Base-by-base conservation (phyloP, 345 rosid species). In the Syzygium aqueum region DNA sequence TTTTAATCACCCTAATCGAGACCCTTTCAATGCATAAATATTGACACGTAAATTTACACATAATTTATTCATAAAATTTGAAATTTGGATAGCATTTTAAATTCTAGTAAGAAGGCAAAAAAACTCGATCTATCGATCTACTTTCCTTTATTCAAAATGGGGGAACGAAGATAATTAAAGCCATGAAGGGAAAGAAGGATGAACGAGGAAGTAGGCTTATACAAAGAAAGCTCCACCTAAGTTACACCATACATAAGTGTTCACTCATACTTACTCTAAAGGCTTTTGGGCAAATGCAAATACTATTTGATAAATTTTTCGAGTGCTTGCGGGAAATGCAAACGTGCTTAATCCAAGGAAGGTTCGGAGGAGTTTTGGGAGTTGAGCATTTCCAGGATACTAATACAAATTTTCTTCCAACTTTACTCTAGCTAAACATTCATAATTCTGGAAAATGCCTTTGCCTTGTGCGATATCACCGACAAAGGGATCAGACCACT, bases 121-220 rank as follows among this genome's bases (percentile, higher is more conserved):
- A 61, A 61, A 6, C 22, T 21, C 51, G 46, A 54, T 23, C 19
- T 54, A 53, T 21, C 51, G 46, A 54, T 23, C 19, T 54, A 53
- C 49, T 53, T 85, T 54, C 6, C 50, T 54, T 84, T 52, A 51
- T 52, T 51, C 1, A 51, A 22, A 49, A 49, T 14, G 30, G 56
- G 13, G 40, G 57, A 27, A 37, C 53, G 77, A 93, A 65, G 37
- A 92, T 13, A n/a, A 61, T 61, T n/a, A n/a, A n/a, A 61, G 73
- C 65, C 67, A 59, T 27, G 67, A 27, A 59, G 33, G 33, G 33
- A 27, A 59, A 27, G 33, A 27, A 28, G 16, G 67, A 59, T 0
- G 17, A 59, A 57, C 63, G 4, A 57, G 3, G 57, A 19, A 53
- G 27, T 54, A 8, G 15, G 30, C 16, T 11, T 5, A 11, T 27